Evolutionary conservation across 2,329 filamentous ascomycete species (phyloP).

Genomic region (Talaromyces sp.): DNA sequence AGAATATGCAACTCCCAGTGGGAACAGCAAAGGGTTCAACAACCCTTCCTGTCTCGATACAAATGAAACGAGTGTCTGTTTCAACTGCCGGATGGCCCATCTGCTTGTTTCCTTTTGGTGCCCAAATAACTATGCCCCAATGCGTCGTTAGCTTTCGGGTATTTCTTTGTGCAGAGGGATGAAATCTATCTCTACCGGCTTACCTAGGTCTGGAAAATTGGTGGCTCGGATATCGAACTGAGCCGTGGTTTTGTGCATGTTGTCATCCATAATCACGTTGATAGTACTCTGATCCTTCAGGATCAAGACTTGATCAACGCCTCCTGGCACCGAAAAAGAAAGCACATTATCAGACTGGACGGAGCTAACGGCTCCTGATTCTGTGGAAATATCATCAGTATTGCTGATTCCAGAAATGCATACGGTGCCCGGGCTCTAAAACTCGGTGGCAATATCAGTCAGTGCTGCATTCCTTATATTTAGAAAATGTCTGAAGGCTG

Average conservation of each 20-base stretch:
- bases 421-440: background rate
- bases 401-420: background rate
- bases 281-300: background rate
- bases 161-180: background rate
- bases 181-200: background rate
- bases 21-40: background rate
- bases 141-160: background rate
- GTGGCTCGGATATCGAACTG: background rate
- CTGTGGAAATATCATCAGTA: background rate
- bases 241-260: background rate
- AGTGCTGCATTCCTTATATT: too few relatives aligned
- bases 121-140: background rate
- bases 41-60: background rate
- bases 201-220: background rate
- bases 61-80: background rate
- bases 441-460: background rate
- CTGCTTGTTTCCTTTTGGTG: background rate
- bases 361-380: background rate
- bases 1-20: background rate
- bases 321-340: background rate
- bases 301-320: background rate
- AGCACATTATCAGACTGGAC: background rate
- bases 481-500: too few relatives aligned
- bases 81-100: background rate
- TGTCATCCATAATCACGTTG: background rate